Evolutionary conservation across 2,329 filamentous ascomycete species (phyloP).

Genomic region (Camillea tinctor): DNA sequence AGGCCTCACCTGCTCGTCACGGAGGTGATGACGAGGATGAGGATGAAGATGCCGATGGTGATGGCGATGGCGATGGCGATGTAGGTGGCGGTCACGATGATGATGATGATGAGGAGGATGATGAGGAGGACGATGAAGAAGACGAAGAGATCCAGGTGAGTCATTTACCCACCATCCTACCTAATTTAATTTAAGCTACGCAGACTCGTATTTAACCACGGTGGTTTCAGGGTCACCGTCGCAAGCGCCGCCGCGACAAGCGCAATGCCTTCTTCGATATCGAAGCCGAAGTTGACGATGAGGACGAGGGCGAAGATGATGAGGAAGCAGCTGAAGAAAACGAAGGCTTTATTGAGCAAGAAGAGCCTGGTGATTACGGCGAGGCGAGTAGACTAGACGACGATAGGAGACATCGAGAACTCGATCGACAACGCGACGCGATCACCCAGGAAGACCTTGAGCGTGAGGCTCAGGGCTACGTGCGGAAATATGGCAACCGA

Average conservation of each 20-base stretch:
- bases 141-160: slow-evolving; percentile 65
- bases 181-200: neutral
- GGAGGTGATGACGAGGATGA: slow-evolving; percentile 42
- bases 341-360: slow-evolving; percentile 83
- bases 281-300: slow-evolving; percentile 96
- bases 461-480: slow-evolving; percentile 82
- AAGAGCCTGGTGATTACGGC: slow-evolving; percentile 84
- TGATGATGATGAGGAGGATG: slow-evolving; percentile 60
- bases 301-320: slow-evolving; percentile 83
- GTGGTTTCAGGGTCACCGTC: slow-evolving; percentile 57
- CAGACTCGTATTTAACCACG: slow-evolving; percentile 4
- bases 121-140: slow-evolving; percentile 63
- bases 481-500: slow-evolving; percentile 83
- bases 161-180: slow-evolving; percentile 3
- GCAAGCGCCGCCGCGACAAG: slow-evolving; percentile 76
- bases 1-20: slow-evolving; percentile 25
- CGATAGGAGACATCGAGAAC: slow-evolving; percentile 88
- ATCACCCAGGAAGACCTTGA: slow-evolving; percentile 89
- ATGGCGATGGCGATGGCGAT: slow-evolving; percentile 45
- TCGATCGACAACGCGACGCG: slow-evolving; percentile 87
- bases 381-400: slow-evolving; percentile 80
- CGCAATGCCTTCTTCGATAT: slow-evolving; percentile 93
- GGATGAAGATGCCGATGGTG: slow-evolving; percentile 46
- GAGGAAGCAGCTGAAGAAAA: slow-evolving; percentile 84
- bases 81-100: slow-evolving; percentile 48